Conservation (phyloP, 140 eudicot species). For the Erigeron philadelphicus region DNA sequence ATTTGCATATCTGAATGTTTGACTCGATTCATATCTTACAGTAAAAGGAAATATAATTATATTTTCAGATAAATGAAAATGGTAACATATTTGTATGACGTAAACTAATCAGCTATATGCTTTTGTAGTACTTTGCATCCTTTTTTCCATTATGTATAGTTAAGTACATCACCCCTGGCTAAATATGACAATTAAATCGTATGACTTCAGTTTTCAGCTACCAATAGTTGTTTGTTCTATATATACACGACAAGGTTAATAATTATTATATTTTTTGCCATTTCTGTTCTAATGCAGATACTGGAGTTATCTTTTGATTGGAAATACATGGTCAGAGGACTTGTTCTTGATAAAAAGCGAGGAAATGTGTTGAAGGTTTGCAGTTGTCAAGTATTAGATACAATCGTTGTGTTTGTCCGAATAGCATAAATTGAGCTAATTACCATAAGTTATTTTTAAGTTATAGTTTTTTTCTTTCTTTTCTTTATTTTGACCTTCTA, state of each 20-base stretch:
- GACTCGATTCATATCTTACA: neutral
- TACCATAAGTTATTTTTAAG: neutral
- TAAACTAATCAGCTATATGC: neutral
- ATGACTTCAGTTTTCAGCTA: conserved; percentile 3
- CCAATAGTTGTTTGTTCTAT: neutral
- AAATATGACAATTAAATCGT: neutral
- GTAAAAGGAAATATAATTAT: conserved; percentile 5
- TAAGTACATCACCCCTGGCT: neutral
- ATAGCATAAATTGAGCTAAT: conserved; percentile 14
- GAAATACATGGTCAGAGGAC: conserved; percentile 95
- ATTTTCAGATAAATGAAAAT: neutral
- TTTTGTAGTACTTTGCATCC: conserved; percentile 5
- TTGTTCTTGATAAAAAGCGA: conserved; percentile 88
- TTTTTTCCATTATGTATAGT: neutral
- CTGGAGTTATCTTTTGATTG: conserved; percentile 73
- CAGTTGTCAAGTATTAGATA: conserved; percentile 17
- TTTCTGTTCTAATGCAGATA: conserved; percentile 43
- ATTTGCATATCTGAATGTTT: neutral
- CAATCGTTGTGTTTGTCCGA: neutral
- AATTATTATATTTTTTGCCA: neutral
- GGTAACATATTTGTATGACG: neutral
- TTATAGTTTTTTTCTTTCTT: neutral
- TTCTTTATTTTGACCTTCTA: neutral
- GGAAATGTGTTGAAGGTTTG: conserved; percentile 90
- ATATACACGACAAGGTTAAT: neutral